Percentiles rank a stretch among this genome's conserved stretches.
Evolutionary conservation across 2,329 filamentous ascomycete species (phyloP).

Genomic region (Ophiocordyceps unilateralis): DNA sequence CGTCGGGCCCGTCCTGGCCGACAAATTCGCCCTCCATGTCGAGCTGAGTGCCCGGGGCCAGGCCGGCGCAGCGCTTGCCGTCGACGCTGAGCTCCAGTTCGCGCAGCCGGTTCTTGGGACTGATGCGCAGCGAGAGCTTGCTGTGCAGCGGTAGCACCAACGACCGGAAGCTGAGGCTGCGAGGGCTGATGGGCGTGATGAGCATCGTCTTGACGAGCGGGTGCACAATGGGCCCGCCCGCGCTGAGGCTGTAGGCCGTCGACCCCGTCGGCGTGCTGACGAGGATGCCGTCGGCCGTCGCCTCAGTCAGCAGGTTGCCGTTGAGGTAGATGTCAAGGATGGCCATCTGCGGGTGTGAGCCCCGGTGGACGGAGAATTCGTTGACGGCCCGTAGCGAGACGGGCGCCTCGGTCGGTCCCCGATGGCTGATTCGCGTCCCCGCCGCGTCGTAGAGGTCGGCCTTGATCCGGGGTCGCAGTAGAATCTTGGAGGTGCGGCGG

Average conservation of each 20-base stretch:
- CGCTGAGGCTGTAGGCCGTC: slow-evolving; percentile 88
- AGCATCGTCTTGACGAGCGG: slow-evolving; percentile 77
- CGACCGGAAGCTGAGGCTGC: slow-evolving; percentile 81
- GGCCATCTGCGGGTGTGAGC: slow-evolving; percentile 74
- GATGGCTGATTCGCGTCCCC: slow-evolving; percentile 40
- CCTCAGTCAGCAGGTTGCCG: slow-evolving; percentile 78
- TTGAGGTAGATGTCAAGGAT: slow-evolving; percentile 86
- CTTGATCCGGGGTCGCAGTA: slow-evolving; percentile 73
- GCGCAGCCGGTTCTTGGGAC: slow-evolving; percentile 59
- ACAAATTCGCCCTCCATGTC: slow-evolving; percentile 78
- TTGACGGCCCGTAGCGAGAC: slow-evolving; percentile 61
- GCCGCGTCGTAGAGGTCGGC: slow-evolving; percentile 66
- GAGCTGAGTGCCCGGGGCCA: slow-evolving; percentile 65
- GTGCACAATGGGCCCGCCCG: slow-evolving; percentile 85
- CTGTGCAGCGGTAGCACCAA: slow-evolving; percentile 78
- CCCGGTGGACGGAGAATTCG: slow-evolving; percentile 85
- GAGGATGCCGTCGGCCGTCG: slow-evolving; percentile 87
- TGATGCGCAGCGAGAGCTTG: slow-evolving; percentile 65
- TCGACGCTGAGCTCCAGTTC: slow-evolving; percentile 70
- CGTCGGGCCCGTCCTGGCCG: slow-evolving; percentile 19
- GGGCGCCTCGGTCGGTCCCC: slow-evolving; percentile 18
- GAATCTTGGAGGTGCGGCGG: slow-evolving; percentile 57
- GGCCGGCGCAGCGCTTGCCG: slow-evolving; percentile 50
- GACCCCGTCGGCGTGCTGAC: slow-evolving; percentile 88
- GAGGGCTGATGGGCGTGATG: slow-evolving; percentile 84